Conservation (phyloP, 2,329 filamentous ascomycete species). For the Ceratocystis alfenasii region DNA sequence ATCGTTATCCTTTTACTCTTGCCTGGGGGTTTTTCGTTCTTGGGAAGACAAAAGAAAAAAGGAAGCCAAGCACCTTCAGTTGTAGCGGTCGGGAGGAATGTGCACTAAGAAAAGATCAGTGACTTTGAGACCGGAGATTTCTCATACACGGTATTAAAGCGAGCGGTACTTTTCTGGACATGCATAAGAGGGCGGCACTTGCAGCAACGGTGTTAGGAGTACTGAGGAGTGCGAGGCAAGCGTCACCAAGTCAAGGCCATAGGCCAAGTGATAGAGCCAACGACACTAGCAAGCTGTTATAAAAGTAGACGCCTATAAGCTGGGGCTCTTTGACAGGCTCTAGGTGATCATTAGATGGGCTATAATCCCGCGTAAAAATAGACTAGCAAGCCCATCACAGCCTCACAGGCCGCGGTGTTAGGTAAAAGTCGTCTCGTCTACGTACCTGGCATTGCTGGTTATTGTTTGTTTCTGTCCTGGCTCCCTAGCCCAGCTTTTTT, state of each 20-base stretch:
- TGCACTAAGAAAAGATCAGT: constrained; percentile 5
- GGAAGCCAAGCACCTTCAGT: neutral
- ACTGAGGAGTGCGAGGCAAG: neutral
- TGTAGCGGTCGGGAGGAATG: neutral
- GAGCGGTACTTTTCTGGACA: neutral
- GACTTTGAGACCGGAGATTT: constrained; percentile 9
- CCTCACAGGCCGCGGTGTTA: neutral
- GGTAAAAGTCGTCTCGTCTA: no score
- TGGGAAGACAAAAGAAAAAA: neutral
- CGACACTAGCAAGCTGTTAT: neutral
- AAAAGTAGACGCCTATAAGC: neutral
- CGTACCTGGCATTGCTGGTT: neutral
- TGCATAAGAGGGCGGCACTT: neutral
- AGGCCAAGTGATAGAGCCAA: neutral
- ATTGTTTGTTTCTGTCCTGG: neutral
- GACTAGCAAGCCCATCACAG: neutral
- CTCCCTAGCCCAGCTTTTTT: neutral
- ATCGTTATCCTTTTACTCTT: no score
- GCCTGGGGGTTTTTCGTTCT: neutral
- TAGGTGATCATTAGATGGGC: neutral
- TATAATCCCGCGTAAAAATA: constrained; percentile 6
- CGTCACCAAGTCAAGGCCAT: neutral
- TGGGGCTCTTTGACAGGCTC: neutral
- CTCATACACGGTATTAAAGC: neutral
- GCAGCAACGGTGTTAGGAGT: neutral